Percentiles rank a stretch among this genome's conserved stretches.
Conservation (phyloP, 2,329 filamentous ascomycete species). For the Microsporum canis region DNA sequence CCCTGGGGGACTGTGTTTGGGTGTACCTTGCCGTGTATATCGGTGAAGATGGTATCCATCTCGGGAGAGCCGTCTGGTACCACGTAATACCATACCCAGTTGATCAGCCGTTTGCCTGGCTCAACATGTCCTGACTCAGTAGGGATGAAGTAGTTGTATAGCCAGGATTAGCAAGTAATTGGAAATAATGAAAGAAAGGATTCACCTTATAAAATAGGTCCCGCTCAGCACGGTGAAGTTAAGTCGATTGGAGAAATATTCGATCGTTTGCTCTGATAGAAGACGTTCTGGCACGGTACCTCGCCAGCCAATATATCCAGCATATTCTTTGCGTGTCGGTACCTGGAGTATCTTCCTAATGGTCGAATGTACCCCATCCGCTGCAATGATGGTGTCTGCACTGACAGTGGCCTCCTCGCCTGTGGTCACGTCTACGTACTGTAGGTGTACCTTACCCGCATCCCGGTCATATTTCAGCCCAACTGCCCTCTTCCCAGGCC, state of each 20-base stretch:
- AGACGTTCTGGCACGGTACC: not conserved
- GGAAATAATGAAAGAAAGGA: not conserved
- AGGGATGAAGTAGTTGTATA: not conserved
- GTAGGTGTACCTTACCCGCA: not conserved
- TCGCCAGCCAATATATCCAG: not conserved
- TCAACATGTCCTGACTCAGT: not conserved
- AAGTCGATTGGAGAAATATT: not conserved
- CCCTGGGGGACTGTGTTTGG: not conserved
- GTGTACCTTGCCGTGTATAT: not conserved
- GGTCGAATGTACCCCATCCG: not conserved
- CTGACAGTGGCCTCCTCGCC: not conserved
- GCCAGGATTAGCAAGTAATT: not conserved
- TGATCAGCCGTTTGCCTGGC: not conserved
- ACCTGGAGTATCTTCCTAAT: not conserved
- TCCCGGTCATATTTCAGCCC: not conserved
- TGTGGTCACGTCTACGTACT: not conserved
- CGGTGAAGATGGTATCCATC: not conserved
- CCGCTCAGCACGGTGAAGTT: not conserved
- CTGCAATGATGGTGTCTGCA: not conserved
- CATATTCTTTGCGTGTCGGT: not conserved
- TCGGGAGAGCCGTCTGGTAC: not conserved
- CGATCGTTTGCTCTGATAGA: not conserved
- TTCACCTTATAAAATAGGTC: not conserved
- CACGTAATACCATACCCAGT: not conserved
- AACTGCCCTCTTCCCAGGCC: not conserved